A percentile compares a stretch with the other conserved stretches of the same genome.
Evolutionary conservation across 495 filamentous ascomycete genomes (phyloP).

Genomic region (Hyaloscypha variabilis): DNA sequence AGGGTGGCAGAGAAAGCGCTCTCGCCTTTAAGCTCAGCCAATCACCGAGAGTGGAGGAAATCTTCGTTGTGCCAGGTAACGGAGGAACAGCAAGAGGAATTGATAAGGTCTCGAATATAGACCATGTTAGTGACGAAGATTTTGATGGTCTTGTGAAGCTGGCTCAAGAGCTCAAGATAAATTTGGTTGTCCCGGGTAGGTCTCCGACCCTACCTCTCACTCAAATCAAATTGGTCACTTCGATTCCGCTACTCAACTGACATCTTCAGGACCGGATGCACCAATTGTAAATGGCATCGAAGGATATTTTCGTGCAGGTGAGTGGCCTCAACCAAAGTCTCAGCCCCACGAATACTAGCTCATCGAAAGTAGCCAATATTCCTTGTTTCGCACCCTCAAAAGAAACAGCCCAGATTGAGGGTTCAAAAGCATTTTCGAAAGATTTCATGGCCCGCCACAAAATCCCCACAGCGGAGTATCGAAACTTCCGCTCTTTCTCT

Average conservation of each 20-base stretch:
- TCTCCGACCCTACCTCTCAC: no score
- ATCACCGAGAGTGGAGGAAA: slow-evolving; percentile 64
- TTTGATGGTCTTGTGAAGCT: slow-evolving; percentile 72
- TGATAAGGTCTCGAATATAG: slow-evolving; percentile 71
- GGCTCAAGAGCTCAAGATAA: slow-evolving; percentile 70
- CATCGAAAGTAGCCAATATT: slow-evolving; percentile 59
- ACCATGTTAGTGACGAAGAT: slow-evolving; percentile 68
- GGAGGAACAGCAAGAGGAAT: slow-evolving; percentile 76
- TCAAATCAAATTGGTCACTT: no score
- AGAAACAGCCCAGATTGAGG: slow-evolving; percentile 85
- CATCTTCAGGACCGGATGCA: slow-evolving; percentile 62
- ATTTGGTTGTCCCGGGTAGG: slow-evolving; percentile 77
- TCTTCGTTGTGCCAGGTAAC: slow-evolving; percentile 76
- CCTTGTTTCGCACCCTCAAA: slow-evolving; percentile 86
- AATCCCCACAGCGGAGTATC: slow-evolving; percentile 87
- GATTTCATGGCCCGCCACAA: slow-evolving; percentile 91
- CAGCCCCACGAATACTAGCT: background rate
- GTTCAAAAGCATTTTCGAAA: slow-evolving; percentile 92
- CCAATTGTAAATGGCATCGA: slow-evolving; percentile 92
- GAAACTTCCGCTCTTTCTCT: slow-evolving; percentile 81
- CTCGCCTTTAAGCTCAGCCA: slow-evolving; percentile 90
- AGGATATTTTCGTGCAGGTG: slow-evolving; percentile 69
- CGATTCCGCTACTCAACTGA: no score
- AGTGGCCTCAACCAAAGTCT: slow-evolving; percentile 35
- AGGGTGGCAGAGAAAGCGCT: slow-evolving; percentile 90